Percentiles rank a stretch among this genome's conserved stretches.
phyloP scores from a whole-genome alignment of 225 moss, liverwort and hornwort genomes.

The Lunularia cruciata region DNA sequence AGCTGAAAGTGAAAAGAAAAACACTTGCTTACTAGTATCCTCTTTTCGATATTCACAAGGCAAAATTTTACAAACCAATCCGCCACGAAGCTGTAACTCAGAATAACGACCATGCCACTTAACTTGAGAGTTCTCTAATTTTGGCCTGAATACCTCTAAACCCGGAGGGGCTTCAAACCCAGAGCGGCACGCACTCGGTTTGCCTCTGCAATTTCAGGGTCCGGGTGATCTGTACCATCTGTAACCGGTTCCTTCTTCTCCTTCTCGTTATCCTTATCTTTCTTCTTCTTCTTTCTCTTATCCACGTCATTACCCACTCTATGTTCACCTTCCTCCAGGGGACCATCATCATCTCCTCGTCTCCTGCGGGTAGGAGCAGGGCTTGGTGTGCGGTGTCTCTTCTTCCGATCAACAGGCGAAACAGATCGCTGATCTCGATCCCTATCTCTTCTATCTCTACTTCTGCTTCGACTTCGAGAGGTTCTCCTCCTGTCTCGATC shows the following conservation, averaged over 20 bases:
- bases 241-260: conserved; percentile 71
- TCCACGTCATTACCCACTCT: conserved; percentile 53
- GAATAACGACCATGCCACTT: background rate
- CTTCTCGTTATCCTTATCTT: conserved; percentile 49
- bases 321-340: conserved; percentile 93
- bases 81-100: background rate
- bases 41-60: conserved; percentile 4
- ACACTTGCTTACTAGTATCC: background rate
- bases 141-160: background rate
- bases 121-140: background rate
- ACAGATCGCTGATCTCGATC: conserved; percentile 69
- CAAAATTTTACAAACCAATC: conserved; percentile 10
- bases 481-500: conserved; percentile 80
- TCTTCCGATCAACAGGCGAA: conserved; percentile 76
- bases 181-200: conserved; percentile 82
- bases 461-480: conserved; percentile 67
- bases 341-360: conserved; percentile 70
- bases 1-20: no score
- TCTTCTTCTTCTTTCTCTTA: conserved; percentile 50
- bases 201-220: conserved; percentile 91
- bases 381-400: conserved; percentile 50
- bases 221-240: conserved; percentile 93
- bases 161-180: conserved; percentile 68
- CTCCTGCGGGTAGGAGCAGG: conserved; percentile 51
- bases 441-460: conserved; percentile 85